phyloP scores from a whole-genome alignment of 1,139 yeast genomes.

The Blastobotrys elegans region DNA sequence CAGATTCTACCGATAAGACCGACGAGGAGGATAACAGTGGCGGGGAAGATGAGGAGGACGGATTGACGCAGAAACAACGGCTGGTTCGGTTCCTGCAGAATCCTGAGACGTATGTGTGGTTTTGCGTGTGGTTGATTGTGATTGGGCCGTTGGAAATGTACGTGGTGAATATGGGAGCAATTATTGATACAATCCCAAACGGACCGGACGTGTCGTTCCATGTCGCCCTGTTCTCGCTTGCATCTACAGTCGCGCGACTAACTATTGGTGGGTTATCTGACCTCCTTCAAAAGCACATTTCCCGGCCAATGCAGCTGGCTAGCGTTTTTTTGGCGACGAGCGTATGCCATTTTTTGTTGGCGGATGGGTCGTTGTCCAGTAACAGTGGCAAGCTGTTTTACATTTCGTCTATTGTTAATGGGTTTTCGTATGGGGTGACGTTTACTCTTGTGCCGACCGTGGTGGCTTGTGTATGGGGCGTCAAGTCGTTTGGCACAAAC shows the following conservation, averaged over 20 bases:
- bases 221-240: slow-evolving; percentile 50
- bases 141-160: slow-evolving; percentile 88
- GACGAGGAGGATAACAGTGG: slow-evolving; percentile 16
- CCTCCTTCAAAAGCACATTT: slow-evolving; percentile 26
- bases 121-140: slow-evolving; percentile 58
- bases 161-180: slow-evolving; percentile 75
- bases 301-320: slow-evolving; percentile 31
- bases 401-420: slow-evolving; percentile 51
- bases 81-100: slow-evolving; percentile 52
- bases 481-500: slow-evolving; percentile 82
- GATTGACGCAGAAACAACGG: slow-evolving; percentile 45
- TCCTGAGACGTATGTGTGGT: slow-evolving; percentile 59
- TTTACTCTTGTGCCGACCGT: slow-evolving; percentile 84
- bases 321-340: slow-evolving; percentile 26
- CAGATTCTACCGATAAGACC: slow-evolving; percentile 12
- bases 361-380: slow-evolving; percentile 39
- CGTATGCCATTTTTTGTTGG: slow-evolving; percentile 26
- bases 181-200: slow-evolving; percentile 34
- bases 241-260: slow-evolving; percentile 61
- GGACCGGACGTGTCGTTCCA: slow-evolving; percentile 40
- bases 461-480: slow-evolving; percentile 82
- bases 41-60: slow-evolving; percentile 35
- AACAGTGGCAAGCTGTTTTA: slow-evolving; percentile 30
- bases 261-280: slow-evolving; percentile 66
- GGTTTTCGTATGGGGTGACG: slow-evolving; percentile 74